These are phyloP conservation scores for Euphorbia schlechtendalii DNA, from an alignment of 441 rosid species.

Conservation along the genomic window DNA sequence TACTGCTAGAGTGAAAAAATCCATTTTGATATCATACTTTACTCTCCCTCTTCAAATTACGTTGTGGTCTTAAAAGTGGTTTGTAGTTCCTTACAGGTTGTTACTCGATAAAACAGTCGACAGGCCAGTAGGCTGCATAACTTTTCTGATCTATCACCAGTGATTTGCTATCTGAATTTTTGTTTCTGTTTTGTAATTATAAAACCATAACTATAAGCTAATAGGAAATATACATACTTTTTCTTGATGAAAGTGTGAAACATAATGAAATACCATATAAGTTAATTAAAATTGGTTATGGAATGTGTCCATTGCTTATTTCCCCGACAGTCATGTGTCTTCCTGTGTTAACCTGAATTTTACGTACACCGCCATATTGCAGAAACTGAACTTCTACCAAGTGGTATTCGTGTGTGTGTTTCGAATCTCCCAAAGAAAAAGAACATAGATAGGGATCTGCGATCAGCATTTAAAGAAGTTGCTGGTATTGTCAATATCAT, in stretches of 20 bases:
- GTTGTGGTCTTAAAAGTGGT: background rate
- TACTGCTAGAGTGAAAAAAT: too few species aligned
- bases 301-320: background rate
- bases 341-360: conserved; percentile 4
- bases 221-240: background rate
- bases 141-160: background rate
- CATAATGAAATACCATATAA: too few species aligned
- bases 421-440: conserved; percentile 81
- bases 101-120: background rate
- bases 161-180: background rate
- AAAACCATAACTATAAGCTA: background rate
- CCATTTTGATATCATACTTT: background rate
- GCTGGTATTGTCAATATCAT: conserved; percentile 45
- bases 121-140: too few species aligned
- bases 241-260: too few species aligned
- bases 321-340: too few species aligned
- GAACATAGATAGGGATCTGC: conserved; percentile 76
- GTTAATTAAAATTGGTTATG: too few species aligned
- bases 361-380: conserved; percentile 16
- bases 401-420: conserved; percentile 50
- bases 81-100: too few species aligned
- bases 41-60: background rate
- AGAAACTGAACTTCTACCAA: conserved; percentile 36
- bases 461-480: conserved; percentile 54
- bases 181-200: background rate